Evolutionary conservation across 805 yeast species (phyloP).

Genomic region (Saccharomycopsis guyanensis): DNA sequence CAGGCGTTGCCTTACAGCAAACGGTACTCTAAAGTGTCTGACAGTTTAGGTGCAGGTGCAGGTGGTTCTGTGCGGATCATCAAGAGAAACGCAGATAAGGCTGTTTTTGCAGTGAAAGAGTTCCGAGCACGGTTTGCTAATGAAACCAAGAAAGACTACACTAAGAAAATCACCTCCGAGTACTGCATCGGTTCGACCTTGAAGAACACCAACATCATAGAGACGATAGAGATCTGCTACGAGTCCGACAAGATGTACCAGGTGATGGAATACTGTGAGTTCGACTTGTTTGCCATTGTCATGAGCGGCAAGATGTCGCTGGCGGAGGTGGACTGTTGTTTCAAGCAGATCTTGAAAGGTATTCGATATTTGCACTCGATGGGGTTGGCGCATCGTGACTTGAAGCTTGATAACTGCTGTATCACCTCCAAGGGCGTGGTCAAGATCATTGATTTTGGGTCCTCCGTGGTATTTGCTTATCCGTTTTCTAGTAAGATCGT

Average conservation of each 20-base stretch:
- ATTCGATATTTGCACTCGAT: slow-evolving; percentile 71
- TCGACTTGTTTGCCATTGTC: slow-evolving; percentile 86
- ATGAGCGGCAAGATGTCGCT: slow-evolving; percentile 85
- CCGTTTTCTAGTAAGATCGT: slow-evolving; percentile 69
- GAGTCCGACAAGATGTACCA: slow-evolving; percentile 82
- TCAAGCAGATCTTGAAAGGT: slow-evolving; percentile 78
- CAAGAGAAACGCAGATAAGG: slow-evolving; percentile 54
- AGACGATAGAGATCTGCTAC: slow-evolving; percentile 84
- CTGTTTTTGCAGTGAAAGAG: slow-evolving; percentile 87
- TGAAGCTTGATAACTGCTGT: slow-evolving; percentile 90
- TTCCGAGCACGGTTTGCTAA: slow-evolving; percentile 68
- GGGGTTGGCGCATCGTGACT: slow-evolving; percentile 87
- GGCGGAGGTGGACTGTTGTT: slow-evolving; percentile 80
- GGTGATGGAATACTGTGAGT: slow-evolving; percentile 93
- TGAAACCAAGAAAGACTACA: slow-evolving; percentile 78
- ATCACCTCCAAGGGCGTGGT: slow-evolving; percentile 76
- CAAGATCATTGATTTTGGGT: slow-evolving; percentile 87
- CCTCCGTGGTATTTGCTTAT: slow-evolving; percentile 84
- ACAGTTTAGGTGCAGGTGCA: slow-evolving; percentile 88
- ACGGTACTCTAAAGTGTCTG: slow-evolving; percentile 75
- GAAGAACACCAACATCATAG: slow-evolving; percentile 83
- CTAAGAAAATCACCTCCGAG: slow-evolving; percentile 88
- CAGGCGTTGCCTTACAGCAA: slow-evolving; percentile 53
- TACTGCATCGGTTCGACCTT: slow-evolving; percentile 89
- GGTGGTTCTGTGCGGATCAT: slow-evolving; percentile 85